Base-by-base conservation (phyloP, 805 yeast species). In the Candida ascalaphidarum region DNA sequence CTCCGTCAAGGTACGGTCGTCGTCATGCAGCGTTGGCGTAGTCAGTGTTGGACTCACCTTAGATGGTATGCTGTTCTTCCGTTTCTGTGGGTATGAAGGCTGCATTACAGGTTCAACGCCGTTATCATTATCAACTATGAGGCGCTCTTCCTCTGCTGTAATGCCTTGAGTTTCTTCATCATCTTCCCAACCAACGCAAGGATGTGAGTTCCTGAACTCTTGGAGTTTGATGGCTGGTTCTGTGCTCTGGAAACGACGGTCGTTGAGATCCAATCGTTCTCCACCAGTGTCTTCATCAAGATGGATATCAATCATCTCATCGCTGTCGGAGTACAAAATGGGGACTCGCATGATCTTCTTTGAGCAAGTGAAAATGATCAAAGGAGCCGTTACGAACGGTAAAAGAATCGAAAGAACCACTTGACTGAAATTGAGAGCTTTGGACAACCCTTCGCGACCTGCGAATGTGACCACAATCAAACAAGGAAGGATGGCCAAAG, bases 351-450 rank as follows among this genome's bases (percentile, higher is more conserved):
- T 81, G 34, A 74, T 72, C 28, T 65, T 54, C 43, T 74, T 75
- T 28, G 71, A 71, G 36, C 83, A 74, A 0, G 95, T 85, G 50
- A 85, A 83, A 50, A 74, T 79, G 33, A 85, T 77, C 44, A 86
- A 62, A 14, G 96, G 96, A 0, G 95, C 95, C 22, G 86, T 75
- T 5, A 86, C 92, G 35, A 84, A 72, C 1, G 96, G 96, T 32
- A 86, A 62, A 29, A 88, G 71, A 39, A 88, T 51, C 3, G 92
- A 77, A 22, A 86, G 63, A 11, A 82, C 79, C 15, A 86, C 96
- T 53, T 86, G 96, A 25, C 84, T 74, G 4, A 77, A 74, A 44
- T 88, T 88, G 43, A 86, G 61, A 15, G 81, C 78, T 30, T 68
- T 69, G 11, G 83, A 68, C 27, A 86, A 65, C 4, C 96, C 96